Conservation (phyloP, 1,139 yeast genomes). For the Taphrina flavorubra region DNA sequence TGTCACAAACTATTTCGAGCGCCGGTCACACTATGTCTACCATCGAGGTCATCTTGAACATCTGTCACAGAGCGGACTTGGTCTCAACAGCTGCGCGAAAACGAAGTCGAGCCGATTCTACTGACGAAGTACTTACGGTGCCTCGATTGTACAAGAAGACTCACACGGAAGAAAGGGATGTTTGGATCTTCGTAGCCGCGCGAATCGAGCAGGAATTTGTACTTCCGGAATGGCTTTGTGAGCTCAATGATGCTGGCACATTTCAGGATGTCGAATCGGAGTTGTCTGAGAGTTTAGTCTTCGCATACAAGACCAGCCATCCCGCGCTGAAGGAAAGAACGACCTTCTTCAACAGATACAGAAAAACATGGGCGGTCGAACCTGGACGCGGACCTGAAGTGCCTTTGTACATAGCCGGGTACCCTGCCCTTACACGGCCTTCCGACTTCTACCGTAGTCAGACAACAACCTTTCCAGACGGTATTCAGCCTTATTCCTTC, state of each 20-base stretch:
- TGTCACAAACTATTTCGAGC: too few species aligned
- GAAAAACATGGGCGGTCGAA: not conserved
- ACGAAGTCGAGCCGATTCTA: not conserved
- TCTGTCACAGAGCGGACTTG: slow-evolving; percentile 4
- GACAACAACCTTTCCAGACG: slow-evolving; percentile 4
- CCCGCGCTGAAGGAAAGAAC: slow-evolving; percentile 2
- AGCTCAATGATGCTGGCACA: not conserved
- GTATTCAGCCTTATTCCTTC: not conserved
- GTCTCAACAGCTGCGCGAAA: slow-evolving; percentile 4
- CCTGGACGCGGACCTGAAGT: not conserved
- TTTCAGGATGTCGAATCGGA: not conserved
- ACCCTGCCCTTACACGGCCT: slow-evolving; percentile 2
- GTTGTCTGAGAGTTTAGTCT: not conserved
- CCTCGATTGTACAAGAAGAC: slow-evolving; percentile 6
- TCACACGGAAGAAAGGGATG: slow-evolving; percentile 3
- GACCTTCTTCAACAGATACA: slow-evolving; percentile 6
- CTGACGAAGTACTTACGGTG: not conserved
- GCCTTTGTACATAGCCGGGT: slow-evolving; percentile 4
- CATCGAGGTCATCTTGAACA: not conserved
- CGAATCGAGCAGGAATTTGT: not conserved
- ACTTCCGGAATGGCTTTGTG: slow-evolving; percentile 4
- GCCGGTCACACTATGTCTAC: too few species aligned
- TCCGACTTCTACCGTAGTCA: not conserved
- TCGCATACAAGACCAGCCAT: slow-evolving; percentile 3
- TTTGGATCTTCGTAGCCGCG: not conserved